Evolutionary conservation across 306 rosid species (phyloP).

Genomic region (Vigna trinervia): DNA sequence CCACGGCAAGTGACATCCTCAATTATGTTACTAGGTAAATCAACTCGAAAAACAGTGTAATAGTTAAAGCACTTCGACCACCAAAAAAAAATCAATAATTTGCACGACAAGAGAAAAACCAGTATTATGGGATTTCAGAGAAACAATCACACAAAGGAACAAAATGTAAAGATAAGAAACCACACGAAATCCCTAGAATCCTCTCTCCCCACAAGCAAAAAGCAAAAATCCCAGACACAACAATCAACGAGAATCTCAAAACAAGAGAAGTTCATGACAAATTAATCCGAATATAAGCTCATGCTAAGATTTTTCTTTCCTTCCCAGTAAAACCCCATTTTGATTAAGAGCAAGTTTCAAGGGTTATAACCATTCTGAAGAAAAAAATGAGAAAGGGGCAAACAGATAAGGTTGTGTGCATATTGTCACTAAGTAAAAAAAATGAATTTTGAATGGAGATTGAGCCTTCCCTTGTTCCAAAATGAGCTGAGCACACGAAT

Average conservation of each 20-base stretch:
- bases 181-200: constrained; percentile 49
- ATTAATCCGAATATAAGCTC: constrained; percentile 37
- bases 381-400: constrained; percentile 18
- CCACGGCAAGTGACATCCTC: constrained; percentile 14
- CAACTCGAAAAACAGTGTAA: constrained; percentile 13
- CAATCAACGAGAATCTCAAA: background rate
- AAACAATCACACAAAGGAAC: constrained; percentile 24
- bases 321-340: constrained; percentile 46
- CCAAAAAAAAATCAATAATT: constrained; percentile 41
- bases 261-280: background rate
- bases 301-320: constrained; percentile 14
- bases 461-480: constrained; percentile 36
- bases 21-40: constrained; percentile 25
- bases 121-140: constrained; percentile 4
- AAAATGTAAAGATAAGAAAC: constrained; percentile 11
- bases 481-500: constrained; percentile 3
- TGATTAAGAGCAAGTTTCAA: constrained; percentile 33
- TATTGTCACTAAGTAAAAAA: background rate
- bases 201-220: constrained; percentile 16
- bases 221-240: constrained; percentile 14
- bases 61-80: constrained; percentile 8
- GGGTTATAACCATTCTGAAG: constrained; percentile 14
- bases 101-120: background rate
- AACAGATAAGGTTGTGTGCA: background rate
- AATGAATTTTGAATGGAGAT: constrained; percentile 27